These are phyloP conservation scores for Datisca glomerata DNA, from an alignment of 306 rosid species.

Conservation along the genomic window DNA sequence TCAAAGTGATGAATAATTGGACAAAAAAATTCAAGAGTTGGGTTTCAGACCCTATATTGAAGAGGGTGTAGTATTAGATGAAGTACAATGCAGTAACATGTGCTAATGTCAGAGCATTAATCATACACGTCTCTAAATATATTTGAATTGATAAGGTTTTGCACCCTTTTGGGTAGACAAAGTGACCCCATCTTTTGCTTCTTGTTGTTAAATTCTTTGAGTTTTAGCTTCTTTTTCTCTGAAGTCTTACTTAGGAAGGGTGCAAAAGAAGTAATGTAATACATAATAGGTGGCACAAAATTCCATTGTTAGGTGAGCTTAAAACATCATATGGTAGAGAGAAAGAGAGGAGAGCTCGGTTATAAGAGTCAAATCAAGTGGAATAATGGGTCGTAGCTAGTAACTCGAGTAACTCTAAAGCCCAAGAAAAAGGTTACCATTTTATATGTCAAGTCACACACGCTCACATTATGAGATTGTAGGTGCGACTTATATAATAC, in stretches of 20 bases:
- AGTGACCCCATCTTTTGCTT: slow-evolving; percentile 17
- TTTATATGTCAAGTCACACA: too few species aligned
- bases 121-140: slow-evolving; percentile 23
- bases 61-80: too few species aligned
- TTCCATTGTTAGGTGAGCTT: slow-evolving; percentile 10
- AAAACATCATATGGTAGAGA: neutral
- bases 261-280: slow-evolving; percentile 10
- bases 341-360: slow-evolving; percentile 1
- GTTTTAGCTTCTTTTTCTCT: slow-evolving; percentile 4
- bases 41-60: too few species aligned
- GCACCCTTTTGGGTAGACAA: slow-evolving; percentile 35
- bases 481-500: too few species aligned
- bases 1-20: too few species aligned
- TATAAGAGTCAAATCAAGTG: slow-evolving; percentile 4
- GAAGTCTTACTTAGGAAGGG: slow-evolving; percentile 5
- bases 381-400: too few species aligned
- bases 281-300: slow-evolving; percentile 9
- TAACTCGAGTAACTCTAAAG: too few species aligned
- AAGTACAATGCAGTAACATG: slow-evolving; percentile 17
- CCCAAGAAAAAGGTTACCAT: too few species aligned
- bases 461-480: too few species aligned
- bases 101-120: slow-evolving; percentile 31
- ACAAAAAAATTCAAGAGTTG: too few species aligned
- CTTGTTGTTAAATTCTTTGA: slow-evolving; percentile 5
- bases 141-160: slow-evolving; percentile 15